These are phyloP conservation scores for Cercospora zeae-maydis DNA, from an alignment of 2,329 filamentous ascomycete species.

Conservation along the genomic window DNA sequence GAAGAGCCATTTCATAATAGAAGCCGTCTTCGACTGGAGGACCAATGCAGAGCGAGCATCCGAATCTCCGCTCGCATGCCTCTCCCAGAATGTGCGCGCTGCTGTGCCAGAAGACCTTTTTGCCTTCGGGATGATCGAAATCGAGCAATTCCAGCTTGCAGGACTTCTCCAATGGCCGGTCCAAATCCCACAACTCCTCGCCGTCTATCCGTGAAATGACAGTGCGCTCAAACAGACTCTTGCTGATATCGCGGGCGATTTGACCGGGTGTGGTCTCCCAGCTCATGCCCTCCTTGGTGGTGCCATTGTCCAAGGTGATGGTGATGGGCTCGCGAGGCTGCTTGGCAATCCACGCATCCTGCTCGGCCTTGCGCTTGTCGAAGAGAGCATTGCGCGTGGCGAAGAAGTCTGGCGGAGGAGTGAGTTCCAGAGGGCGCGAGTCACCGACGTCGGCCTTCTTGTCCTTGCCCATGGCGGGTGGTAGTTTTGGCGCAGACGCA, in stretches of 20 bases:
- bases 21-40: slow-evolving; percentile 89
- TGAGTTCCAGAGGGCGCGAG: slow-evolving; percentile 47
- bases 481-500: not conserved
- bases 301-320: slow-evolving; percentile 70
- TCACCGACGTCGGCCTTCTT: slow-evolving; percentile 38
- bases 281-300: slow-evolving; percentile 68
- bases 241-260: slow-evolving; percentile 75
- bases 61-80: slow-evolving; percentile 83
- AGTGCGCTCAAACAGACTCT: slow-evolving; percentile 78
- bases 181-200: slow-evolving; percentile 80
- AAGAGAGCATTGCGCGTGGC: slow-evolving; percentile 81
- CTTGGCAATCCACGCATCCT: slow-evolving; percentile 69
- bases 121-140: slow-evolving; percentile 73
- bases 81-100: slow-evolving; percentile 95
- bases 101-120: slow-evolving; percentile 97
- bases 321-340: slow-evolving; percentile 72
- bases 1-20: slow-evolving; percentile 94
- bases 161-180: slow-evolving; percentile 81
- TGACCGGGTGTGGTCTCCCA: slow-evolving; percentile 88
- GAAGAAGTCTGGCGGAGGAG: slow-evolving; percentile 68
- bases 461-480: slow-evolving; percentile 41
- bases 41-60: slow-evolving; percentile 88
- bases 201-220: slow-evolving; percentile 84
- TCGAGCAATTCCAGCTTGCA: slow-evolving; percentile 80
- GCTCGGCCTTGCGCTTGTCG: slow-evolving; percentile 79